A percentile compares a stretch with the other conserved stretches of the same genome.
Evolutionary conservation across 2,329 filamentous ascomycete genomes (phyloP).

Genomic region (Aphanoascus verrucosus): DNA sequence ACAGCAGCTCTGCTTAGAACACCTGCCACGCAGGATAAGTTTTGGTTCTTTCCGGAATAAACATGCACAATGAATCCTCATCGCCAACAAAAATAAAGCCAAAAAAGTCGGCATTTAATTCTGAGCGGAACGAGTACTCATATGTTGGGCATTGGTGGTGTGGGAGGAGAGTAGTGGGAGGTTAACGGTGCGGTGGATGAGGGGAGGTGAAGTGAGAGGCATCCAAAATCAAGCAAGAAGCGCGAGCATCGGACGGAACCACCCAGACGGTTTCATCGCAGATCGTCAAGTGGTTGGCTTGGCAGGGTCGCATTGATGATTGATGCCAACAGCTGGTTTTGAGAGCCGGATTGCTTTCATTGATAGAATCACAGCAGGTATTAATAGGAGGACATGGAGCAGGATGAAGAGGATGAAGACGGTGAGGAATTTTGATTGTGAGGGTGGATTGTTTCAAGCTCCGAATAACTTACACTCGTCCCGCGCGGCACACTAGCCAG

Average conservation of each 20-base stretch:
- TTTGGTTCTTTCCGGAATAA: too few species aligned
- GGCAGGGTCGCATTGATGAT: neutral
- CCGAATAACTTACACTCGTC: neutral
- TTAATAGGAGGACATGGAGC: too few species aligned
- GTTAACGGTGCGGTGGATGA: slow-evolving; percentile 19
- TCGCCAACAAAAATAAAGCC: neutral
- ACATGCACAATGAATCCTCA: too few species aligned
- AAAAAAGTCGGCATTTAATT: slow-evolving; percentile 30
- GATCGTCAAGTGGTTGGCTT: neutral
- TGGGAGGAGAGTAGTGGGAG: slow-evolving; percentile 26
- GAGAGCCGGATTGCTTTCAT: neutral
- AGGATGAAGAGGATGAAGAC: neutral
- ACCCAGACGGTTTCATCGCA: neutral
- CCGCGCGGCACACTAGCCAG: slow-evolving; percentile 10
- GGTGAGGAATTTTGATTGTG: neutral
- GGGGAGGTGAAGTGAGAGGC: neutral
- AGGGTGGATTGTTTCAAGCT: neutral
- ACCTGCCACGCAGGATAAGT: too few species aligned
- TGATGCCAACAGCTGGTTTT: neutral
- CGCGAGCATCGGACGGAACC: neutral
- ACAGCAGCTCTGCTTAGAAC: too few species aligned
- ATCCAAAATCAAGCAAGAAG: neutral
- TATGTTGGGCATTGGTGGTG: slow-evolving; percentile 40
- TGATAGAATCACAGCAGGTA: neutral
- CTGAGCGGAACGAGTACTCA: slow-evolving; percentile 57